These are phyloP conservation scores for Dactylellina haptotyla DNA, from an alignment of 2,329 filamentous ascomycete genomes.

Conservation along the genomic window DNA sequence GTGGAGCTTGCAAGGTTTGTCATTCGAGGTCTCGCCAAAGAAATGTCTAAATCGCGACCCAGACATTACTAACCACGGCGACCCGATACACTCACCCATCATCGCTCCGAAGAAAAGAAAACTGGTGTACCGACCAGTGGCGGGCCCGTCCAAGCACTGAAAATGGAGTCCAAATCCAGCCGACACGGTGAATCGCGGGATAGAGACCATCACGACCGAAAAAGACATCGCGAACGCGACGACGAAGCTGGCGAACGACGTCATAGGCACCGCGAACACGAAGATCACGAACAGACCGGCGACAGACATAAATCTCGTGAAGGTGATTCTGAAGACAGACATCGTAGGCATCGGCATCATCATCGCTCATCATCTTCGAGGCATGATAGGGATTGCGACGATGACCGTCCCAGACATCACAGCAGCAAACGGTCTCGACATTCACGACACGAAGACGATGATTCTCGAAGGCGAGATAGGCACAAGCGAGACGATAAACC, in stretches of 20 bases:
- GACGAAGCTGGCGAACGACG: constrained; percentile 48
- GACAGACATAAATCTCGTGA: constrained; percentile 60
- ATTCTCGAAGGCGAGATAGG: constrained; percentile 51
- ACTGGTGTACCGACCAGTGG: neutral
- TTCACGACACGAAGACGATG: constrained; percentile 60
- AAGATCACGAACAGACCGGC: constrained; percentile 62
- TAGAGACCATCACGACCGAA: constrained; percentile 41
- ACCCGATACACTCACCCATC: neutral
- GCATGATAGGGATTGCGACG: constrained; percentile 64
- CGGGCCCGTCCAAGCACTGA: neutral
- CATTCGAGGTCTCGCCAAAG: constrained; percentile 35
- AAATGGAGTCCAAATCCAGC: constrained; percentile 31
- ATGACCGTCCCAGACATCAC: constrained; percentile 63
- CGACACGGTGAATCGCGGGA: constrained; percentile 23
- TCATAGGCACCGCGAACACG: constrained; percentile 61
- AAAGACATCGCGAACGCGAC: constrained; percentile 50
- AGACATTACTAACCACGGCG: neutral
- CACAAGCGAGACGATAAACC: constrained; percentile 58
- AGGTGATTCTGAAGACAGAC: constrained; percentile 62
- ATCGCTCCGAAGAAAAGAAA: neutral
- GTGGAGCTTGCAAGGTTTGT: constrained; percentile 51
- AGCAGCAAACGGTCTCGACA: constrained; percentile 62
- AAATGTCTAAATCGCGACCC: constrained; percentile 13
- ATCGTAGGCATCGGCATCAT: constrained; percentile 72
- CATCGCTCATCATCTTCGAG: constrained; percentile 68